Conservation (phyloP, 1,139 yeast species). For the Kluyveromyces marxianus region DNA sequence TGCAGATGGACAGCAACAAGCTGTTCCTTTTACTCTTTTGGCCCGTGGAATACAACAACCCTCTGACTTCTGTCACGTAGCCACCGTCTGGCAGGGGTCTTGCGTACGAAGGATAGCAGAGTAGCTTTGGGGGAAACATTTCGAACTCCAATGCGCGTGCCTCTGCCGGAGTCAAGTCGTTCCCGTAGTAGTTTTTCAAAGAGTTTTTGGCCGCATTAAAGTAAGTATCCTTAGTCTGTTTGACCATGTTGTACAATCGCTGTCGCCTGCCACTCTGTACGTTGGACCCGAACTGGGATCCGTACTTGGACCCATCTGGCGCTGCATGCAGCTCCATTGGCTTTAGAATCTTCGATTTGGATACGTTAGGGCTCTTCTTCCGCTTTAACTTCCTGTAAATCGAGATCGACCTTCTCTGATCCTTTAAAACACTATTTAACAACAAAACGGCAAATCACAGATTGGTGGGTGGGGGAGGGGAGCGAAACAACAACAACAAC, state of each 20-base stretch:
- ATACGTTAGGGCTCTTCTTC: neutral
- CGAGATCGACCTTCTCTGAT: slow-evolving; percentile 5
- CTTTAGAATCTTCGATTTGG: neutral
- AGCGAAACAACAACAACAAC: no score
- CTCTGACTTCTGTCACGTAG: slow-evolving; percentile 59
- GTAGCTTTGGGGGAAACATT: slow-evolving; percentile 30
- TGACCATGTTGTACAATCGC: slow-evolving; percentile 39
- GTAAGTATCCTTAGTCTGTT: slow-evolving; percentile 50
- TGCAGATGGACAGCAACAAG: slow-evolving; percentile 59
- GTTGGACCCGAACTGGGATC: neutral
- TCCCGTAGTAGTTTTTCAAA: slow-evolving; percentile 10
- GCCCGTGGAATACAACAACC: slow-evolving; percentile 70
- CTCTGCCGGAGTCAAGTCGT: slow-evolving; percentile 22
- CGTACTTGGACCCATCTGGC: no score
- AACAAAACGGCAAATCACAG: slow-evolving; percentile 7
- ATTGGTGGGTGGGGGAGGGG: slow-evolving; percentile 9
- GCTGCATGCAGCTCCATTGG: neutral
- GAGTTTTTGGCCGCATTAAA: slow-evolving; percentile 36
- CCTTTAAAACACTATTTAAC: slow-evolving; percentile 1
- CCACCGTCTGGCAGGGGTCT: slow-evolving; percentile 31
- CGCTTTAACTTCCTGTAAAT: slow-evolving; percentile 5
- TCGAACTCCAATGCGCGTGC: slow-evolving; percentile 8
- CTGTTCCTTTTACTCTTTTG: slow-evolving; percentile 62
- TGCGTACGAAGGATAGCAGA: slow-evolving; percentile 60
- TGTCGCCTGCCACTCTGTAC: slow-evolving; percentile 23